Percentiles rank a stretch among this genome's conserved stretches.
phyloP scores from a whole-genome alignment of 1,284 basidiomycete species.

The Ceratobasidium theobromae region DNA sequence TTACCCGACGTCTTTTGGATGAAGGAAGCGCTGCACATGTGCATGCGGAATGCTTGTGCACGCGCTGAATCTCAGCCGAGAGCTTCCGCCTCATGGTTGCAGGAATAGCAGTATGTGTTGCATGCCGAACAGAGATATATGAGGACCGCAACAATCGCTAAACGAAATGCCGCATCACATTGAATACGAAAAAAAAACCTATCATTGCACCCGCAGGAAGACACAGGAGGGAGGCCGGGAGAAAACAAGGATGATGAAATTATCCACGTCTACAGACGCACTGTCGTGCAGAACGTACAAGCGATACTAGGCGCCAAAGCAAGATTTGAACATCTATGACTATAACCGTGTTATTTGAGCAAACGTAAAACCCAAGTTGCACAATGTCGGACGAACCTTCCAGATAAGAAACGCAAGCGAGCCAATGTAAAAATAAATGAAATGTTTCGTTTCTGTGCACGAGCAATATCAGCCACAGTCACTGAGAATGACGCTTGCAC shows the following conservation, averaged over 20 bases:
- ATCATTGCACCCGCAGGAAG: conserved; percentile 8
- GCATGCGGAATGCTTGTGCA: neutral
- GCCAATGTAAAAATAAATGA: conserved; percentile 96
- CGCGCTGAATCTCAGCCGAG: neutral
- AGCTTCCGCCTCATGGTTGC: neutral
- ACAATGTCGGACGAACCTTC: conserved; percentile 60
- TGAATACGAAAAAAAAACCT: conserved; percentile 9
- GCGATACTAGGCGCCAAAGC: conserved; percentile 48
- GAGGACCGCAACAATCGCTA: neutral
- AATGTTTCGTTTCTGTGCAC: conserved; percentile 85
- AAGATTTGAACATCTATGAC: conserved; percentile 61
- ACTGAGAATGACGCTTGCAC: conserved; percentile 41
- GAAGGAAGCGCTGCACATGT: neutral
- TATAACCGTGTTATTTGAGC: conserved; percentile 50
- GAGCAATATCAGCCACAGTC: neutral
- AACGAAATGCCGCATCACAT: neutral
- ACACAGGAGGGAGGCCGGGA: neutral
- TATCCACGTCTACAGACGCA: conserved; percentile 44
- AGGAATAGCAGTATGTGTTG: neutral
- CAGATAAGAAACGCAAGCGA: conserved; percentile 88
- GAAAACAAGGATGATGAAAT: conserved; percentile 12
- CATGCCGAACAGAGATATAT: too few species aligned
- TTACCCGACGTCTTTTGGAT: neutral
- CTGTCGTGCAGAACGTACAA: conserved; percentile 46
- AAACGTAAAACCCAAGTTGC: conserved; percentile 47